Conservation (phyloP, 1,284 basidiomycete genomes). For the Earliella scabrosa region DNA sequence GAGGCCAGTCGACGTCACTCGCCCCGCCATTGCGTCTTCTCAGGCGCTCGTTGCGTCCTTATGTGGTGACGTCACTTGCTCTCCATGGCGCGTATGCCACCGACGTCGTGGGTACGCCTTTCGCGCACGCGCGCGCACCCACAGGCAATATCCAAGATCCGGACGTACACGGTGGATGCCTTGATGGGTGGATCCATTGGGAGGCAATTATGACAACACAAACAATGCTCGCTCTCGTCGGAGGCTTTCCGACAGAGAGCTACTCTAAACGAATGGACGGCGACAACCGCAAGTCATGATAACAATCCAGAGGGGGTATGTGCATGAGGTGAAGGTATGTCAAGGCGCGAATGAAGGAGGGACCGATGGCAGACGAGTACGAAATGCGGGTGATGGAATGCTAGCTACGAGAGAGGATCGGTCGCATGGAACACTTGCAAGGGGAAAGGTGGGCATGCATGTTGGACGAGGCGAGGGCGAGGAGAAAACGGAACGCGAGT, state of each 20-base stretch:
- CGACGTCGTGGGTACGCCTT: no score
- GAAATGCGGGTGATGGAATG: neutral
- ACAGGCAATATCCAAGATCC: no score
- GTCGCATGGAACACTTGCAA: conserved; percentile 1
- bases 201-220: neutral
- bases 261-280: conserved; percentile 11
- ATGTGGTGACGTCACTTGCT: conserved; percentile 10
- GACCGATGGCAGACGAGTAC: neutral
- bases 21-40: neutral
- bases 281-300: neutral
- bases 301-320: conserved; percentile 13
- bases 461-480: neutral
- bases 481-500: neutral
- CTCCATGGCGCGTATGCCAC: no score
- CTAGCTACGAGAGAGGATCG: neutral
- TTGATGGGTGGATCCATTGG: no score
- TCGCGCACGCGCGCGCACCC: no score
- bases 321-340: conserved; percentile 17
- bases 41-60: conserved; percentile 3
- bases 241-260: no score
- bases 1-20: conserved; percentile 15
- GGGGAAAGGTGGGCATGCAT: neutral
- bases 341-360: conserved; percentile 1
- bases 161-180: no score
- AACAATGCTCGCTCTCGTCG: no score